A percentile compares a stretch with the other conserved stretches of the same genome.
phyloP scores from a whole-genome alignment of 192 early-diverging fungal species.

The Linnemannia elongata region DNA sequence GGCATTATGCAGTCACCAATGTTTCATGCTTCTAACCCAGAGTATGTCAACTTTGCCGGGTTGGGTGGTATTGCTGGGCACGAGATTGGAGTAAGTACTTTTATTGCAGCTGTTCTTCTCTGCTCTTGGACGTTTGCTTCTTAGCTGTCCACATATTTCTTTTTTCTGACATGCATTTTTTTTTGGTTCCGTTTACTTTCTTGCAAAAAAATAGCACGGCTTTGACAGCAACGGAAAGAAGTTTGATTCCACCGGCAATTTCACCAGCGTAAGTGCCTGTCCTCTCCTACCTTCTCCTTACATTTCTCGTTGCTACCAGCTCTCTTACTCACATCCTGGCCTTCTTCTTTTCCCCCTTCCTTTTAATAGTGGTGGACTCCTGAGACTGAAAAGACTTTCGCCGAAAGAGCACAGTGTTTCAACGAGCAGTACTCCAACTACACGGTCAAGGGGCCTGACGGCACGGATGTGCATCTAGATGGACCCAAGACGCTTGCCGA shows the following conservation, averaged over 20 bases:
- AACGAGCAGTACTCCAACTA: slow-evolving; percentile 70
- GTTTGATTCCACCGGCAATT: slow-evolving; percentile 63
- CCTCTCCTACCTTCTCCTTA: slow-evolving; percentile 57
- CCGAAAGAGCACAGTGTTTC: slow-evolving; percentile 69
- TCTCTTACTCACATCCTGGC: not conserved
- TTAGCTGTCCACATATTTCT: not conserved
- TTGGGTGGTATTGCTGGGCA: slow-evolving; percentile 76
- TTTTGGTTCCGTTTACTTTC: too few species aligned
- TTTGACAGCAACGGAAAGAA: slow-evolving; percentile 71
- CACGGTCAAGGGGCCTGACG: slow-evolving; percentile 52
- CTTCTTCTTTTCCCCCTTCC: slow-evolving; percentile 22
- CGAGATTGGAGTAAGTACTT: slow-evolving; percentile 59
- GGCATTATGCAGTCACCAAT: slow-evolving; percentile 71
- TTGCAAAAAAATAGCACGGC: slow-evolving; percentile 56
- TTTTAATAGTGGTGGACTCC: slow-evolving; percentile 73
- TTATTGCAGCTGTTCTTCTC: not conserved
- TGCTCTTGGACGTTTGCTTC: not conserved
- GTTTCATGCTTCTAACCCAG: slow-evolving; percentile 62
- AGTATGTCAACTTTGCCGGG: slow-evolving; percentile 70
- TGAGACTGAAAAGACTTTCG: slow-evolving; percentile 61
- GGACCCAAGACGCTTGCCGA: slow-evolving; percentile 70
- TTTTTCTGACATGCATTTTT: not conserved
- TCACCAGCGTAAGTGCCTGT: slow-evolving; percentile 29
- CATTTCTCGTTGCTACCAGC: not conserved
- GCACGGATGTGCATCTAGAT: slow-evolving; percentile 56